These are phyloP conservation scores for Rutidosis leptorrhynchoides DNA, from an alignment of 129 eudicot genomes.

Conservation along the genomic window DNA sequence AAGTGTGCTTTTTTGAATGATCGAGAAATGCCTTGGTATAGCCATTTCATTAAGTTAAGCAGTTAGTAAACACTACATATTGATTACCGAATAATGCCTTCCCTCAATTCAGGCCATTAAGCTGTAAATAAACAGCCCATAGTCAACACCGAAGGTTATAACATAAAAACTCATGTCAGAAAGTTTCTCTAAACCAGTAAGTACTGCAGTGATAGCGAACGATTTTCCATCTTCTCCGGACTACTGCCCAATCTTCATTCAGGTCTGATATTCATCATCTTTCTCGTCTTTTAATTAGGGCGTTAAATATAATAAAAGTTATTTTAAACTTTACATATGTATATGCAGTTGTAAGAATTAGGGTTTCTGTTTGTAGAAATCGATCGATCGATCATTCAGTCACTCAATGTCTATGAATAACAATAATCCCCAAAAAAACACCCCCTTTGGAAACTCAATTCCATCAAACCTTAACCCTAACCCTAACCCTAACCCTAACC, in stretches of 20 bases:
- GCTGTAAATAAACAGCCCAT: no score
- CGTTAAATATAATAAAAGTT: not conserved
- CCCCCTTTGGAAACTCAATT: not conserved
- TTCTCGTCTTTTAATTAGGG: conserved; percentile 1
- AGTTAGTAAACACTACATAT: no score
- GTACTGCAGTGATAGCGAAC: not conserved
- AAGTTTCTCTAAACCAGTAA: not conserved
- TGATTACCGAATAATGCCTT: not conserved
- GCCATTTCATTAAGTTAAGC: no score
- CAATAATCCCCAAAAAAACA: conserved; percentile 8
- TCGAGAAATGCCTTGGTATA: no score
- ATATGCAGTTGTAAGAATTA: conserved; percentile 2
- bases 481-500: not conserved
- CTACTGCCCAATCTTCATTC: not conserved
- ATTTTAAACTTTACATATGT: no score
- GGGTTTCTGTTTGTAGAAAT: conserved; percentile 3
- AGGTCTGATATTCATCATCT: not conserved
- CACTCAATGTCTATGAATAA: not conserved
- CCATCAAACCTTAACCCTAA: not conserved
- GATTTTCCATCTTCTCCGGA: not conserved
- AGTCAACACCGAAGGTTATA: not conserved
- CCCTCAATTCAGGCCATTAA: no score
- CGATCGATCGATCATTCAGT: no score
- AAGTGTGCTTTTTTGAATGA: no score
- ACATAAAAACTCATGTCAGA: not conserved